Percentiles rank a stretch among this genome's conserved stretches.
Evolutionary conservation across 1,139 yeast genomes (phyloP).

Genomic region (Hansenula sp.): DNA sequence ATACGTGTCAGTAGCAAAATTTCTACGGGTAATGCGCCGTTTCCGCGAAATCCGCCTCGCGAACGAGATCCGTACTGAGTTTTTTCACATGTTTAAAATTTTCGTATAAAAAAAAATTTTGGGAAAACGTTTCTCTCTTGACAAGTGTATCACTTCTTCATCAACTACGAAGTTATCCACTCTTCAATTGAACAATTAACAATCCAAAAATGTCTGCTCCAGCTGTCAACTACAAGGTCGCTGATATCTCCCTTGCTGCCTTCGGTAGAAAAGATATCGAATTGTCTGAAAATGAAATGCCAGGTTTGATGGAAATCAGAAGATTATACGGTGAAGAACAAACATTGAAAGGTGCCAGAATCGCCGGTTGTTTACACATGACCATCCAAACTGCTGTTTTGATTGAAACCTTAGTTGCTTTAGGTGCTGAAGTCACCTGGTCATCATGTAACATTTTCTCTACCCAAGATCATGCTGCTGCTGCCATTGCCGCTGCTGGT

Average conservation of each 20-base stretch:
- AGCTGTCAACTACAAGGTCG: slow-evolving; percentile 84
- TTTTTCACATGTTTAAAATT: background rate
- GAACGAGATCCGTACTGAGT: no score
- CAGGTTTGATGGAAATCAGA: slow-evolving; percentile 99
- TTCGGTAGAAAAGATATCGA: slow-evolving; percentile 99
- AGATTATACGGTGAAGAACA: slow-evolving; percentile 86
- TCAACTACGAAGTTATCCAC: background rate
- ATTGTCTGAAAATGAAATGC: slow-evolving; percentile 99
- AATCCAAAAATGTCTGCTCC: slow-evolving; percentile 44
- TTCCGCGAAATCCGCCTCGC: no score
- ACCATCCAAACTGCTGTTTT: slow-evolving; percentile 99
- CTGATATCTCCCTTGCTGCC: slow-evolving; percentile 98
- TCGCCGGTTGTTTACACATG: slow-evolving; percentile 99
- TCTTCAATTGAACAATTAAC: background rate
- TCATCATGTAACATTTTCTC: slow-evolving; percentile 99
- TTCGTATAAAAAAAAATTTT: background rate
- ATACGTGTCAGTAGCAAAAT: no score
- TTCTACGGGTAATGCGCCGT: background rate
- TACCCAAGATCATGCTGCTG: slow-evolving; percentile 99
- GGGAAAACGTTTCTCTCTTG: background rate
- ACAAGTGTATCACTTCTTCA: background rate
- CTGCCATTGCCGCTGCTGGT: slow-evolving; percentile 99
- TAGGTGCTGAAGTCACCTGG: slow-evolving; percentile 99
- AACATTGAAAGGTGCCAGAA: slow-evolving; percentile 98
- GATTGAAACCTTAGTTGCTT: slow-evolving; percentile 94